Evolutionary conservation across 495 filamentous ascomycete species (phyloP).

Genomic region (Daldinia grandis): DNA sequence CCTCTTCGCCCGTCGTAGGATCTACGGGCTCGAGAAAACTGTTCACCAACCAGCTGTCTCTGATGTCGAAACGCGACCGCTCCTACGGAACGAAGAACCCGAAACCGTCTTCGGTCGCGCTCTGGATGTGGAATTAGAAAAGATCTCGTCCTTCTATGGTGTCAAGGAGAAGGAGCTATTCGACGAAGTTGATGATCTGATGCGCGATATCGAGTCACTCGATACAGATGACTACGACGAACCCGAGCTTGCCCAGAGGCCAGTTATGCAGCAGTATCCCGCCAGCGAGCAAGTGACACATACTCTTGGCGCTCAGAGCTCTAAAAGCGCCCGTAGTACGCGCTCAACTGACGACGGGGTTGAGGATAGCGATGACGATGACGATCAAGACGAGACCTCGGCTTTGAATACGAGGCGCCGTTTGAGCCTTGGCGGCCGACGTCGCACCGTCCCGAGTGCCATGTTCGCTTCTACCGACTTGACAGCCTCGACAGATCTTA

Average conservation of each 20-base stretch:
- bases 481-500: slow-evolving; percentile 62
- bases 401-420: slow-evolving; percentile 57
- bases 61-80: slow-evolving; percentile 85
- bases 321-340: slow-evolving; percentile 50
- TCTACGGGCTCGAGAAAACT: slow-evolving; percentile 90
- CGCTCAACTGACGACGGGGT: slow-evolving; percentile 58
- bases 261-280: slow-evolving; percentile 43
- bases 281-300: slow-evolving; percentile 55
- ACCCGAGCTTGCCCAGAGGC: slow-evolving; percentile 53
- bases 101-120: slow-evolving; percentile 80
- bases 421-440: slow-evolving; percentile 47
- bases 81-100: slow-evolving; percentile 75
- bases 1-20: slow-evolving; percentile 59
- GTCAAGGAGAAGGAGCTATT: slow-evolving; percentile 87
- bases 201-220: slow-evolving; percentile 77
- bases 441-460: slow-evolving; percentile 46
- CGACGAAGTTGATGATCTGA: slow-evolving; percentile 77
- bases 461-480: slow-evolving; percentile 61
- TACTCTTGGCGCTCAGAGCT: slow-evolving; percentile 39
- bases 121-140: slow-evolving; percentile 90
- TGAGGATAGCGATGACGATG: slow-evolving; percentile 61
- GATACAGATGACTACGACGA: slow-evolving; percentile 69
- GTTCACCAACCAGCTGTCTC: slow-evolving; percentile 61
- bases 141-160: slow-evolving; percentile 88
- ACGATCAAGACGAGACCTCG: slow-evolving; percentile 63